These are phyloP conservation scores for Monosporascus sp. DNA, from an alignment of 2,329 filamentous ascomycete species.

Conservation along the genomic window DNA sequence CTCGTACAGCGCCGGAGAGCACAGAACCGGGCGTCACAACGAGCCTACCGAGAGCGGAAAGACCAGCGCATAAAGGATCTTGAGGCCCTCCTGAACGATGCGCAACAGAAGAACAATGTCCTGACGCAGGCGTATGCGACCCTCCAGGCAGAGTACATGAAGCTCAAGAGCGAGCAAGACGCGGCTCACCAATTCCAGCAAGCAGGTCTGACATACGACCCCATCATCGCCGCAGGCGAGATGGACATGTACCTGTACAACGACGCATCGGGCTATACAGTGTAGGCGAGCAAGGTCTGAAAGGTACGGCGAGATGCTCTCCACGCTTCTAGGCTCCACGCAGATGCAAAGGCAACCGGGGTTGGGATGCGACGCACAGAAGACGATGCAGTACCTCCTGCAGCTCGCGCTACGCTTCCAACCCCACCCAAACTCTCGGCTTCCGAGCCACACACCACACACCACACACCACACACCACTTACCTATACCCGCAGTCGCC, in stretches of 20 bases:
- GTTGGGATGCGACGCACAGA: too few relatives aligned
- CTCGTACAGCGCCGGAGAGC: constrained; percentile 46
- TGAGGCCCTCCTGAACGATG: constrained; percentile 48
- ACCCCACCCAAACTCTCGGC: too few relatives aligned
- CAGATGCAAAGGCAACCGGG: too few relatives aligned
- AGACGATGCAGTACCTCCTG: too few relatives aligned
- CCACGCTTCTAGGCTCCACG: too few relatives aligned
- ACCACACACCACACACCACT: too few relatives aligned
- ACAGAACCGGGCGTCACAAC: constrained; percentile 56
- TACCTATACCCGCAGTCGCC: too few relatives aligned
- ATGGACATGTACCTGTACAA: constrained; percentile 20
- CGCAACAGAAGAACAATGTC: constrained; percentile 50
- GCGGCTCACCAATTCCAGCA: constrained; percentile 21
- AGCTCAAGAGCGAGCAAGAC: constrained; percentile 31
- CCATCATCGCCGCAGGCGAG: constrained; percentile 13
- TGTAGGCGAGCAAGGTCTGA: too few relatives aligned
- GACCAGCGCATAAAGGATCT: constrained; percentile 62
- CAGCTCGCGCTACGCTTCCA: too few relatives aligned
- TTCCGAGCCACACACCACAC: too few relatives aligned
- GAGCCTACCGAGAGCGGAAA: constrained; percentile 57
- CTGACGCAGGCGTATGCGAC: constrained; percentile 48
- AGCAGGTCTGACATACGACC: constrained; percentile 15
- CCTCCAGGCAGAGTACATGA: constrained; percentile 41
- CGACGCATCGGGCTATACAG: constrained; percentile 4
- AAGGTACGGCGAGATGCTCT: too few relatives aligned